Conservation (phyloP, 164 flowering plant species). For the Cinnamomum chago region DNA sequence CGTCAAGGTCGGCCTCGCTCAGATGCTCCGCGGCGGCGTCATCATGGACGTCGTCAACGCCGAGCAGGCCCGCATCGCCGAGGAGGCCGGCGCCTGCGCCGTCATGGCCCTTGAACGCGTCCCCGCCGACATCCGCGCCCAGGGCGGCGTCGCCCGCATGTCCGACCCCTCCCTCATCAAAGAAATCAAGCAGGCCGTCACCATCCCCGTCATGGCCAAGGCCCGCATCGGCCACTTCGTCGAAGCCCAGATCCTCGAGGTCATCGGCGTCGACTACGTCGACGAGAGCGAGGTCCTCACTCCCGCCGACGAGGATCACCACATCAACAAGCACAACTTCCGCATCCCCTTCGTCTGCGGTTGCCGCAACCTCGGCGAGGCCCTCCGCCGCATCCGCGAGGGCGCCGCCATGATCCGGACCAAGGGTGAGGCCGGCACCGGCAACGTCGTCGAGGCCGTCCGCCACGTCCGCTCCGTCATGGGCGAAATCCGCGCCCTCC, state of each 20-base stretch:
- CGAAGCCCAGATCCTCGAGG: slow-evolving; percentile 76
- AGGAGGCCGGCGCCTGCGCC: slow-evolving; percentile 71
- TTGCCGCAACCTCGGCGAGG: slow-evolving; percentile 55
- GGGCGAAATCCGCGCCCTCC: slow-evolving; percentile 48
- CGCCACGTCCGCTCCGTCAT: slow-evolving; percentile 55
- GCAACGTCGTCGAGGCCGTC: slow-evolving; percentile 45
- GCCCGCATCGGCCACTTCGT: slow-evolving; percentile 80
- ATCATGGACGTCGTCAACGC: slow-evolving; percentile 43
- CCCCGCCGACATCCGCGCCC: slow-evolving; percentile 32
- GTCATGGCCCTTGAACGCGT: slow-evolving; percentile 33
- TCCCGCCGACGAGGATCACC: slow-evolving; percentile 53
- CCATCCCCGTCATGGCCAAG: slow-evolving; percentile 65
- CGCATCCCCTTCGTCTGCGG: slow-evolving; percentile 64
- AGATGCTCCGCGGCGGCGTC: slow-evolving; percentile 71
- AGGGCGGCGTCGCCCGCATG: slow-evolving; percentile 49
- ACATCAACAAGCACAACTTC: slow-evolving; percentile 74
- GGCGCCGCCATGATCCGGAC: slow-evolving; percentile 70
- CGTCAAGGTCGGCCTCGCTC: slow-evolving; percentile 51
- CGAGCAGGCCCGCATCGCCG: slow-evolving; percentile 71
- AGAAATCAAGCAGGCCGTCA: slow-evolving; percentile 50
- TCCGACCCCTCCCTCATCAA: slow-evolving; percentile 52
- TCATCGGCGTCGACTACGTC: slow-evolving; percentile 59
- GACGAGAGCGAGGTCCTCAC: slow-evolving; percentile 71
- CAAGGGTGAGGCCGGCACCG: slow-evolving; percentile 38
- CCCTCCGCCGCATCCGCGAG: slow-evolving; percentile 69